Percentiles rank a stretch among this genome's conserved stretches.
Conservation (phyloP, 2,329 filamentous ascomycete genomes). For the Pseudogymnoascus sp. region DNA sequence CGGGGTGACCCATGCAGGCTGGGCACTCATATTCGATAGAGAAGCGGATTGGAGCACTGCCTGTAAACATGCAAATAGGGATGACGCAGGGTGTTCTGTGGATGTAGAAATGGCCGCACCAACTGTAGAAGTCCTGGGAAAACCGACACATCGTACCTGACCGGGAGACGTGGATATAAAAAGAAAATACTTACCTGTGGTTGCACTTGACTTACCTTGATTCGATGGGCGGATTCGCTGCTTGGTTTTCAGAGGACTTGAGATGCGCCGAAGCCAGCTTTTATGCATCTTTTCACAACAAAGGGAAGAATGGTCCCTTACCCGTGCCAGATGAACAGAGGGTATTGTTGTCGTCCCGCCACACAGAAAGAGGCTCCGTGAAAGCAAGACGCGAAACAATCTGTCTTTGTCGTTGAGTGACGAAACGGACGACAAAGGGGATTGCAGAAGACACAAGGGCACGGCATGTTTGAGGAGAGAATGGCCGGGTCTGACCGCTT, state of each 20-base stretch:
- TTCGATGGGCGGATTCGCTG: neutral
- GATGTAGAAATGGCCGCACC: neutral
- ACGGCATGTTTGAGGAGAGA: neutral
- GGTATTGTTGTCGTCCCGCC: neutral
- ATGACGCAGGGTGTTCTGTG: neutral
- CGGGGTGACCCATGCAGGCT: neutral
- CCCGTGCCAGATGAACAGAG: neutral
- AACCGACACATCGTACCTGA: neutral
- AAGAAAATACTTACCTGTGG: neutral
- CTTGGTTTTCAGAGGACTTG: neutral
- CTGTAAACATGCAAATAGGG: neutral
- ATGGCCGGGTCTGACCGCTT: neutral
- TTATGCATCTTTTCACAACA: neutral
- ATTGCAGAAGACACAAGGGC: neutral
- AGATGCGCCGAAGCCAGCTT: neutral
- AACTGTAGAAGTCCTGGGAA: neutral
- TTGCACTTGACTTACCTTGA: neutral
- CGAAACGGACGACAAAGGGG: neutral
- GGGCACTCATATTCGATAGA: neutral
- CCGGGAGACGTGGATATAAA: neutral
- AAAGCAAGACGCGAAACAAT: neutral
- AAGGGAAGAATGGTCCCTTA: neutral
- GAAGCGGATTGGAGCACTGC: neutral
- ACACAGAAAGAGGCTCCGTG: neutral
- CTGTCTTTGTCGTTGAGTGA: neutral